Evolutionary conservation across 768 basidiomycete species (phyloP), one percentile per base, ranked within the genome.

Genomic region (Termitomyces sp.): DNA sequence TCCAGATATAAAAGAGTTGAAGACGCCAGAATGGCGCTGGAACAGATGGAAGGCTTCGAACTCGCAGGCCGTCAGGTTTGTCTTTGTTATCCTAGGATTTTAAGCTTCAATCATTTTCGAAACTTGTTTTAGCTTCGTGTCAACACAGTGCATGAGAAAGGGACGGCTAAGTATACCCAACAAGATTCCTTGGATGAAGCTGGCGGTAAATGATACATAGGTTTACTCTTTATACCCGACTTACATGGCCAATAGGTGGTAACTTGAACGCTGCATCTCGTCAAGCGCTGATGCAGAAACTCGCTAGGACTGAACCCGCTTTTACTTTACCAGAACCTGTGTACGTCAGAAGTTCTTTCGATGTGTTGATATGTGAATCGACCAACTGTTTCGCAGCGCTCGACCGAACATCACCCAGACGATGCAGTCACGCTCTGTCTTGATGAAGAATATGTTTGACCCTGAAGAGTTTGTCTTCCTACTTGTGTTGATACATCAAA

Each of bases 201-300:
- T 55, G 91, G 91, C 70, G 94, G 95, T 93, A 66, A 62, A 61
- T 55, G 16, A 19, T 28, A 10, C 11, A 27, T n/a, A 2, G 9
- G 12, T 44, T 16, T 11, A 16, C 42, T 41, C 17, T 34, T 30
- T 19, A 54, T 51, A 28, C 16, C 34, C 42, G 23, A 40, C 50
- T 67, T 19, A 67, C 50, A 44, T 44, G 12, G 6, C 21, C 3
- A 44, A 39, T 67, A 95, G 93, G 90, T 73, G 91, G 91, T 91
- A 93, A 93, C 82, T 84, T 97, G 80, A 97, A 97, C 79, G 91
- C 91, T 79, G 91, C 91, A 68, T 93, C 94, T 69, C 91, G 97
- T 76, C 94, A 97, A 80, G 92, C 94, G 73, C 92, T 99, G 79
- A 99, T 99, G 97, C 93, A 95, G 77, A 99, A 98, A 86, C 91